These are phyloP conservation scores for Cyclostephanos tholiformis DNA, from an alignment of 108 stramenopile species.

Conservation along the genomic window DNA sequence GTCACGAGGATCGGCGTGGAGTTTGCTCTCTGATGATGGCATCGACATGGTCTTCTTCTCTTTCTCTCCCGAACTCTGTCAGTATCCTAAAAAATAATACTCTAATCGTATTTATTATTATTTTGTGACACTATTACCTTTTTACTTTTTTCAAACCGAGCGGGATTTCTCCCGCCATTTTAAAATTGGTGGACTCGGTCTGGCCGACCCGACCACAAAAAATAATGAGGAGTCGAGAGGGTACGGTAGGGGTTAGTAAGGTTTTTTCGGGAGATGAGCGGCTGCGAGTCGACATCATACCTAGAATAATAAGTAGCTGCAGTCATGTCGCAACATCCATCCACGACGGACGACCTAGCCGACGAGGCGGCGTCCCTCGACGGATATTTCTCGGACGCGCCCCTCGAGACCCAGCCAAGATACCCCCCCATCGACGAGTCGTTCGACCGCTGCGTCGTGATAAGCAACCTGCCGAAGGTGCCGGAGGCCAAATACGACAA, in stretches of 20 bases:
- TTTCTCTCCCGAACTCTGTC: too few species aligned
- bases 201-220: too few species aligned
- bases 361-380: conserved; percentile 79
- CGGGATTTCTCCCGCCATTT: too few species aligned
- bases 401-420: conserved; percentile 71
- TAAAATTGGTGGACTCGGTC: too few species aligned
- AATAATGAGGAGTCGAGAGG: too few species aligned
- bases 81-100: too few species aligned
- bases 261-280: too few species aligned
- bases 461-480: conserved; percentile 84
- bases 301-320: too few species aligned
- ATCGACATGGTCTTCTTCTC: background rate
- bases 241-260: too few species aligned
- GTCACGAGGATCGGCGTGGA: conserved; percentile 11
- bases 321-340: background rate
- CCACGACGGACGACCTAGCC: conserved; percentile 33
- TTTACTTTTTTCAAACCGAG: background rate
- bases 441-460: conserved; percentile 77
- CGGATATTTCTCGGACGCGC: conserved; percentile 85
- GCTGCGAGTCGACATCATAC: too few species aligned
- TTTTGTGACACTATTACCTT: background rate
- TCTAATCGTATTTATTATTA: too few species aligned
- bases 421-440: conserved; percentile 73
- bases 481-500: conserved; percentile 79
- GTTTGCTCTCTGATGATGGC: conserved; percentile 20